phyloP scores from a whole-genome alignment of 2,329 filamentous ascomycete genomes.

The Allantophomopsis lycopodina region DNA sequence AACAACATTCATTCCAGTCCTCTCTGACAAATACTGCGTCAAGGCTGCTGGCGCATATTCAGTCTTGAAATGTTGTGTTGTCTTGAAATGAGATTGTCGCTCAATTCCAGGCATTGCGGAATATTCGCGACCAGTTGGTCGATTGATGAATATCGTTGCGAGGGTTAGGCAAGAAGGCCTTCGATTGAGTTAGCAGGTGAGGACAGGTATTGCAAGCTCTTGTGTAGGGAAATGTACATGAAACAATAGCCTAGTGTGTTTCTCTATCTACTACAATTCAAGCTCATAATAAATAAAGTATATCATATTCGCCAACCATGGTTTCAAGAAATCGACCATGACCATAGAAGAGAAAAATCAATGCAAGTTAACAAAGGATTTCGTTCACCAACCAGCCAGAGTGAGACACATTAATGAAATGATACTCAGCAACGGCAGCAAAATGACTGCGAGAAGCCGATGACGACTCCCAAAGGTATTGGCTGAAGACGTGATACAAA shows the following conservation, averaged over 20 bases:
- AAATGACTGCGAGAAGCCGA: slow-evolving; percentile 2
- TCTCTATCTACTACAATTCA: no score
- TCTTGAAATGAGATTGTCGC: slow-evolving; percentile 55
- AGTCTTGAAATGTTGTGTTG: slow-evolving; percentile 71
- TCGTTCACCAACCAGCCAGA: slow-evolving; percentile 8
- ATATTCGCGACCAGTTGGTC: no score
- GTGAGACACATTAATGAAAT: slow-evolving; percentile 7
- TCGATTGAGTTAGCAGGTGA: no score
- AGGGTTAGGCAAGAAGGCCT: not conserved
- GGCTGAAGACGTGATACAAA: not conserved
- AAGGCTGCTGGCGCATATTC: slow-evolving; percentile 83
- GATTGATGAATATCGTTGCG: no score
- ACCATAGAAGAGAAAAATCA: no score
- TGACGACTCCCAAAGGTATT: not conserved
- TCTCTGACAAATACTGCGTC: slow-evolving; percentile 89
- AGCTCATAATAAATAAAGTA: no score
- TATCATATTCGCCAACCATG: no score
- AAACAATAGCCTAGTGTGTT: no score
- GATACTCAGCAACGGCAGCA: slow-evolving; percentile 7
- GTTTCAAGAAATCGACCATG: no score
- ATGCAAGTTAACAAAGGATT: no score
- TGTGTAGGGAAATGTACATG: no score
- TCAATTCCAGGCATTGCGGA: slow-evolving; percentile 39
- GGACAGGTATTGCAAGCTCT: no score
- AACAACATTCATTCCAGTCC: slow-evolving; percentile 88